Evolutionary conservation across 257 asterid species (phyloP).

Genomic region (Capsicum pubescens): DNA sequence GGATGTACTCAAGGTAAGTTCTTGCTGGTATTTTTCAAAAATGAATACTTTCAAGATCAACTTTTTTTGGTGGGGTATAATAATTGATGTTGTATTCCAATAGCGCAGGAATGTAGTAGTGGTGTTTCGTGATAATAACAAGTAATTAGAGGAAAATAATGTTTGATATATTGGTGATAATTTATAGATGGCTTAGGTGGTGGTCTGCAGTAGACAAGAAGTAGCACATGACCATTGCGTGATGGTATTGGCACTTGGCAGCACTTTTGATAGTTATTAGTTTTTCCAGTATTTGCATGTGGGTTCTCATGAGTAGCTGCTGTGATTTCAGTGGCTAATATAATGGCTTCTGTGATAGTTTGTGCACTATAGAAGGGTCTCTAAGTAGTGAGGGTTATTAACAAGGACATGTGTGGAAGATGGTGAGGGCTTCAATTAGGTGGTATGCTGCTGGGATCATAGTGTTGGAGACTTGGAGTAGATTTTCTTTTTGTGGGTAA

Average conservation of each 20-base stretch:
- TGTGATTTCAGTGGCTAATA: too few species aligned
- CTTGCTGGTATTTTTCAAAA: too few species aligned
- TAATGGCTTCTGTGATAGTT: neutral
- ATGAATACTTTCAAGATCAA: too few species aligned
- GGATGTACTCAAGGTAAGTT: too few species aligned
- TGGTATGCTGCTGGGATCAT: conserved; percentile 6
- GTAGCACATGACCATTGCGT: neutral
- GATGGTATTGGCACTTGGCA: conserved; percentile 12
- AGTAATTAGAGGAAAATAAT: too few species aligned
- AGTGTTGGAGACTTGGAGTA: neutral
- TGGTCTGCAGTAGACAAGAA: neutral
- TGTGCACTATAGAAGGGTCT: neutral
- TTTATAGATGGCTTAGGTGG: conserved; percentile 4
- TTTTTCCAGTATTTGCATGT: neutral
- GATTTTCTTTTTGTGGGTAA: neutral
- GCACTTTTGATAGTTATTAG: neutral
- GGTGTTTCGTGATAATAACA: too few species aligned
- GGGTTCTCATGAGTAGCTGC: neutral
- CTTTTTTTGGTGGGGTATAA: too few species aligned
- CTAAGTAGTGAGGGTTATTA: neutral
- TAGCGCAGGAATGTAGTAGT: too few species aligned
- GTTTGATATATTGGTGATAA: too few species aligned
- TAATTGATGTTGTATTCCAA: too few species aligned
- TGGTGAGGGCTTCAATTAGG: neutral
- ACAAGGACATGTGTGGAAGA: conserved; percentile 5